Base-by-base conservation (phyloP, 2,329 filamentous ascomycete species). In the Penicillium sp. region DNA sequence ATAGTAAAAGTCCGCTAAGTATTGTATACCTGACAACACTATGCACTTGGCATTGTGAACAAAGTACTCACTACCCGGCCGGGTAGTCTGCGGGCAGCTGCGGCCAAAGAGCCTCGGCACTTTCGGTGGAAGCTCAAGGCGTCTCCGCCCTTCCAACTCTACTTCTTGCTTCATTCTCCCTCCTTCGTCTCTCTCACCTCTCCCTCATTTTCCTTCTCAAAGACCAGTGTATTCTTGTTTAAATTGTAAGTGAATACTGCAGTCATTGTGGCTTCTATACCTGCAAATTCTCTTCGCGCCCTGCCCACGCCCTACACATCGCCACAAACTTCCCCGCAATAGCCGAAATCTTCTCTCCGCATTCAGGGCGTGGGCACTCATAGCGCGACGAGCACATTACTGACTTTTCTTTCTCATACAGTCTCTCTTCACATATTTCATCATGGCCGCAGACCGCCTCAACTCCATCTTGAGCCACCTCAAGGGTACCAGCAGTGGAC, bases 391-490 rank as follows among this genome's bases (percentile, higher is more conserved):
- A 45, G 4, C 20, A 20, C 4, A 39, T 11, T 54, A 54, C 56
- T 57, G 41, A 55, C 14, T 14, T 48, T 50, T 6, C 48, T 20
- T 25, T 8, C 25, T 11, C 28, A 57, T 4, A 2, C 37, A 65
- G 61, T 57, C 25, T 58, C 43, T 25, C 22, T 25, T 47, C 35
- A 5, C 17, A 54, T 41, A 55, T 56, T 52, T 51, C 64, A 72
- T 68, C 70, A 95, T 94, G 91, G 89, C 91, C 68, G 85, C 88
- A 63, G 91, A 96, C 82, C 88, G 93, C 79, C 88, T 98, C 69
- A 90, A 86, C 72, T 93, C 90, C 67, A 90, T 98, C 72, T 84
- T 96, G 71, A 92, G 89, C 80, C 93, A 98, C 78, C 83, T 97
- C 74, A 74, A 72, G 62, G 90, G 91, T 53, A 86, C 85, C 68